Base-by-base conservation (phyloP, 2,329 filamentous ascomycete genomes). In the Aspergillus caelatus region DNA sequence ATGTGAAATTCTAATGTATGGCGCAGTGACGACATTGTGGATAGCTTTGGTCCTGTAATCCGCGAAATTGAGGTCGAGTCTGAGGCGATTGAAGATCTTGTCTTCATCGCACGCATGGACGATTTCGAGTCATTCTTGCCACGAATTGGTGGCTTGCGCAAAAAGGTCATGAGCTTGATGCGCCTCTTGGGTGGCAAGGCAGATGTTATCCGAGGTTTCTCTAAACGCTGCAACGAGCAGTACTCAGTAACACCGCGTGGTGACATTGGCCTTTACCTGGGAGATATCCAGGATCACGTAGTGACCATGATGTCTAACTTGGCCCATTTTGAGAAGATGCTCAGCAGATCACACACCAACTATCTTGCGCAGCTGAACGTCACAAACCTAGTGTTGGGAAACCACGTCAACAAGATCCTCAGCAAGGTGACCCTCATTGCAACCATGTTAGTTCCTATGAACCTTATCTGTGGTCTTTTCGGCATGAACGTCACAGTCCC, bases 261-360 rank as follows among this genome's bases (percentile, higher is more conserved):
- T 81, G 95, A 99, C 75, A 97, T 99, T 68, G 95, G 94, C 26
- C 87, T 99, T 72, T 99, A 99, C 75, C 86, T 99, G 41, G 93
- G 93, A 73, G 95, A 99, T 80, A 97, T 99, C 68, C 95, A 99
- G 79, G 95, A 99, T 80, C 95, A 99, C 85, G 94, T 99, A 59
- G 93, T 99, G 64, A 99, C 95, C 53, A 98, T 98, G 94, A 96
- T 97, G 86, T 95, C 92, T 70, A 99, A 96, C 79, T 80, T 99
- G 71, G 89, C 89, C 1, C 95, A 99, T 77, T 97, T 97, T 71
- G 95, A 99, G 78, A 98, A 98, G 84, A 97, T 99, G 86, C 86
- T 99, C 57, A 94, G 91, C 32, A 91, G 95, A 26, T 91, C 92
- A 2, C 95, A 99, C 82, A 92, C 91, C 82, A 99, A 98, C 78